Evolutionary conservation across 2,329 filamentous ascomycete genomes (phyloP).

Genomic region (Aspergillus glaucus): DNA sequence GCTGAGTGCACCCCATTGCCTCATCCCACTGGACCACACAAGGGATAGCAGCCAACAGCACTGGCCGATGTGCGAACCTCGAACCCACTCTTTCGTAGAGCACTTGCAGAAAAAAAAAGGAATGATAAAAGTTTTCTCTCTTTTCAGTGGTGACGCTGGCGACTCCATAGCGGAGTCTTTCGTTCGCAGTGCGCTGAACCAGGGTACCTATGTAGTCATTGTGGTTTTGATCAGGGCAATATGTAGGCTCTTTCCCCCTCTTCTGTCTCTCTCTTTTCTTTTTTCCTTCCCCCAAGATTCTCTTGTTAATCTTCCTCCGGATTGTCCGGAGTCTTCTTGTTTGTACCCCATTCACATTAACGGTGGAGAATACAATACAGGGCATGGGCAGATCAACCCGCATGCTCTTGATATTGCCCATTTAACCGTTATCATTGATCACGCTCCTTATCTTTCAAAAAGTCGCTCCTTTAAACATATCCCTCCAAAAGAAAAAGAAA

Average conservation of each 20-base stretch:
- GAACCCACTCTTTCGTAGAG: neutral
- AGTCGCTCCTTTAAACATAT: neutral
- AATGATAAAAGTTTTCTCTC: neutral
- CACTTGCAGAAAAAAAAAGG: neutral
- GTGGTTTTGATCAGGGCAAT: neutral
- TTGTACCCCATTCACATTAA: no score
- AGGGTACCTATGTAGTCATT: no score
- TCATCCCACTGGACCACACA: neutral
- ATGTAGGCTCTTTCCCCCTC: neutral
- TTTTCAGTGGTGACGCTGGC: neutral
- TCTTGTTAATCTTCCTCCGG: conserved; percentile 8
- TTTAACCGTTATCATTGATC: neutral
- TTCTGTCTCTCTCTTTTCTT: neutral
- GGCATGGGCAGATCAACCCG: neutral
- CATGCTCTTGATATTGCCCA: neutral
- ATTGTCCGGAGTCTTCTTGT: neutral
- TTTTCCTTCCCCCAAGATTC: conserved; percentile 5
- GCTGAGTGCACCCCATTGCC: neutral
- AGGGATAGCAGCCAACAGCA: neutral
- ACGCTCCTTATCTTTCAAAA: neutral
- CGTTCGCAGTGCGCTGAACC: neutral
- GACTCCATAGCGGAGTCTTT: neutral
- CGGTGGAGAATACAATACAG: neutral
- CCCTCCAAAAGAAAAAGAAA: neutral
- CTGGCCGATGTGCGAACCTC: neutral